A percentile compares a stretch with the other conserved stretches of the same genome.
These are phyloP conservation scores for Schwanniomyces vanrijiae DNA, from an alignment of 805 yeast genomes.

Conservation along the genomic window DNA sequence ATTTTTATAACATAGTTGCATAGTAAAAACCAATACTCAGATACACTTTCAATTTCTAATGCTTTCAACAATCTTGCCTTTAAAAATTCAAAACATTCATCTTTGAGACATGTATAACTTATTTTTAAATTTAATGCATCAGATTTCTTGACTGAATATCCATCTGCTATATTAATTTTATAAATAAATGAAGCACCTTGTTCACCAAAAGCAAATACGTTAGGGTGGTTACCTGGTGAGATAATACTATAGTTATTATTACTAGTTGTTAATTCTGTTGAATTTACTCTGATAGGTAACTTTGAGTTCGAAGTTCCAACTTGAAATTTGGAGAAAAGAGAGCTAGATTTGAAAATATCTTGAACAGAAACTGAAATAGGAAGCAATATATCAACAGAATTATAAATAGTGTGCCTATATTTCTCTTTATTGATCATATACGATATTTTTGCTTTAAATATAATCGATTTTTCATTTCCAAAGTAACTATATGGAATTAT, in stretches of 20 bases:
- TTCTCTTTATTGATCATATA: conserved; percentile 19
- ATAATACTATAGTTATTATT: conserved; percentile 24
- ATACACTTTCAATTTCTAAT: conserved; percentile 9
- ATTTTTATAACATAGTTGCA: conserved; percentile 15
- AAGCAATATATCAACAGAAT: conserved; percentile 52
- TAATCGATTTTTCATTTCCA: conserved; percentile 26
- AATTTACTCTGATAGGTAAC: conserved; percentile 53
- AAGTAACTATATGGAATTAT: conserved; percentile 31
- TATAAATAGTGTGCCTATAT: conserved; percentile 21
- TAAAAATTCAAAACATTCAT: conserved; percentile 39
- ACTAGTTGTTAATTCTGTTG: conserved; percentile 38
- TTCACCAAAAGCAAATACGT: conserved; percentile 59
- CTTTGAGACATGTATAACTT: conserved; percentile 44
- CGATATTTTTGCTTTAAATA: conserved; percentile 17
- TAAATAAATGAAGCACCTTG: conserved; percentile 68
- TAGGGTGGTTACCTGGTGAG: conserved; percentile 17
- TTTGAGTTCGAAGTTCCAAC: conserved; percentile 56
- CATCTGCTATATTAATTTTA: conserved; percentile 36
- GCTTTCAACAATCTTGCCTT: conserved; percentile 11
- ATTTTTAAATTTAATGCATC: conserved; percentile 45
- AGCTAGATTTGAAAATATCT: conserved; percentile 62
- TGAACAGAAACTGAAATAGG: conserved; percentile 75
- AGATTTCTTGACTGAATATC: conserved; percentile 16
- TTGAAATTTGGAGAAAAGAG: conserved; percentile 65
- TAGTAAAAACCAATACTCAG: conserved; percentile 23